Percentiles rank a stretch among this genome's conserved stretches.
Conservation (phyloP, 1,284 basidiomycete genomes). For the Cutaneotrichosporon sp. region DNA sequence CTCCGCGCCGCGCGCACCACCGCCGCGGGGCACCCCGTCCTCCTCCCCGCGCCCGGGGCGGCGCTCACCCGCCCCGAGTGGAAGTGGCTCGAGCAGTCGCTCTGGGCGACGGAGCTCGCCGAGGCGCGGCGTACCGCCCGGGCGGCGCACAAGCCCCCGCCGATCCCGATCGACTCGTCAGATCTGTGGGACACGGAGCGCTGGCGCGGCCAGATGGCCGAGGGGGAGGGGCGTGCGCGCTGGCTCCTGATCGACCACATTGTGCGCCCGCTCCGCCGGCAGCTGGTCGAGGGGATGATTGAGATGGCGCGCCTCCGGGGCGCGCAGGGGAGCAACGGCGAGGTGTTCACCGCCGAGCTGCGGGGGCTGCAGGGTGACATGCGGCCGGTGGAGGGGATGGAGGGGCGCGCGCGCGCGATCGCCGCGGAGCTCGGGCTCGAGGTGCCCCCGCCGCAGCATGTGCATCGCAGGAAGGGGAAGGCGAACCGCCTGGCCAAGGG, state of each 20-base stretch:
- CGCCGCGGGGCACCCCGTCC: background rate
- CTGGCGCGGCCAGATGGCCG: background rate
- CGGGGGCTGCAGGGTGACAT: background rate
- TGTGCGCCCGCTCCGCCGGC: background rate
- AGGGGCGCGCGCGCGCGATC: background rate
- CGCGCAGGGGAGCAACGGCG: background rate
- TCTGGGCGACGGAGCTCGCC: background rate
- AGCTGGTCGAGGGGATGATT: background rate
- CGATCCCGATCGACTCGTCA: background rate
- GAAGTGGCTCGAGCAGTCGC: constrained; percentile 3
- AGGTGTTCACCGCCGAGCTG: constrained; percentile 1
- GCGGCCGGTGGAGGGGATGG: no score
- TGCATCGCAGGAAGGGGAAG: background rate
- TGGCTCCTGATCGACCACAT: background rate
- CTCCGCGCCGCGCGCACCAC: background rate
- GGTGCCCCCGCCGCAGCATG: background rate
- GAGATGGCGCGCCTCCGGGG: background rate
- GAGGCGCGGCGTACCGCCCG: background rate
- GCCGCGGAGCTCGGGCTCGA: background rate
- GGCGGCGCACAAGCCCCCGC: background rate
- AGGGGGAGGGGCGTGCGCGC: background rate
- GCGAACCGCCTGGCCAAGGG: background rate
- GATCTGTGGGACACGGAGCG: background rate
- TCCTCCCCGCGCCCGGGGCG: background rate
- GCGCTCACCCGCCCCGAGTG: constrained; percentile 1